Percentiles rank a stretch among this genome's conserved stretches.
Conservation (phyloP, 768 basidiomycete genomes). For the Trichaptum fuscoviolaceum region DNA sequence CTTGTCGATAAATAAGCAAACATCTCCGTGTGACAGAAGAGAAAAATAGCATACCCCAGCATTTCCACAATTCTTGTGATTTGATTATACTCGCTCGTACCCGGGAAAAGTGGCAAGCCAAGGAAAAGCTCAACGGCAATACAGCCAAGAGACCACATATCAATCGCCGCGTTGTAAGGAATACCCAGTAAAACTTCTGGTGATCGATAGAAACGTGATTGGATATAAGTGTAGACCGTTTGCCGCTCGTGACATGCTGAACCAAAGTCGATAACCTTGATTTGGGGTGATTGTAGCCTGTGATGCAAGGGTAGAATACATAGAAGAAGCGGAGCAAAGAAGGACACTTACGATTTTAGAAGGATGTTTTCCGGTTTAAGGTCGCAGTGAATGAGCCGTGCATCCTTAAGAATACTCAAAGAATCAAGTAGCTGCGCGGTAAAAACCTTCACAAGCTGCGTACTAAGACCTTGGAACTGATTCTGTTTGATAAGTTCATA, state of each 20-base stretch:
- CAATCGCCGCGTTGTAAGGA: conserved; percentile 91
- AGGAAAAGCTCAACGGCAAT: conserved; percentile 98
- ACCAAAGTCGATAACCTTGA: conserved; percentile 99
- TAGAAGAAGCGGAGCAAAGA: conserved; percentile 15
- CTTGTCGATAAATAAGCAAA: conserved; percentile 34
- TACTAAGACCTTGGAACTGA: conserved; percentile 95
- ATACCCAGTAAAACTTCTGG: conserved; percentile 95
- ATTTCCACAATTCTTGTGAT: conserved; percentile 95
- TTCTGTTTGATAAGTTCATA: conserved; percentile 99
- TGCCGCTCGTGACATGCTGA: conserved; percentile 98
- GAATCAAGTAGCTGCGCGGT: conserved; percentile 94
- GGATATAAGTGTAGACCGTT: conserved; percentile 99
- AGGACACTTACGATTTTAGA: conserved; percentile 73
- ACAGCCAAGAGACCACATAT: conserved; percentile 99
- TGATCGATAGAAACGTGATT: conserved; percentile 96
- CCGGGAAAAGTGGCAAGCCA: conserved; percentile 93
- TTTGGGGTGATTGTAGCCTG: conserved; percentile 93
- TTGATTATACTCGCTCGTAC: conserved; percentile 99
- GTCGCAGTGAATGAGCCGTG: conserved; percentile 96
- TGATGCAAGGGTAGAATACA: conserved; percentile 8
- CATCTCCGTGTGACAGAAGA: conserved; percentile 5
- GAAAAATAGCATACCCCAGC: conserved; percentile 71
- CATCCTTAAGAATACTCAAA: conserved; percentile 88
- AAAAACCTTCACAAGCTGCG: conserved; percentile 97
- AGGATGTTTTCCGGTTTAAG: conserved; percentile 98